Evolutionary conservation across 2,329 filamentous ascomycete species (phyloP).

Genomic region (Fusarium sp.): DNA sequence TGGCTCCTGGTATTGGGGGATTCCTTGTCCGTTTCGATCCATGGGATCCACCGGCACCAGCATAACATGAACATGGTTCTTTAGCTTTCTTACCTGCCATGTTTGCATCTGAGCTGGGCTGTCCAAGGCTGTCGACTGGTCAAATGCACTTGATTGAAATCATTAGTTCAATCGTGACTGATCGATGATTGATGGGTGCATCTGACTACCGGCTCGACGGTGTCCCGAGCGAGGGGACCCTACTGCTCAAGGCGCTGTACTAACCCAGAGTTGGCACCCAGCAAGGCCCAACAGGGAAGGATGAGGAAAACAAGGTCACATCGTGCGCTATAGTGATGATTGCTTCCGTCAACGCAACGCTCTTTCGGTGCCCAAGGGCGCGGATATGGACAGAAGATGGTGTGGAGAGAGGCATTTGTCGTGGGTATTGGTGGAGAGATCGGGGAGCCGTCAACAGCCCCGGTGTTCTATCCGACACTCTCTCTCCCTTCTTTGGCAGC

Average conservation of each 20-base stretch:
- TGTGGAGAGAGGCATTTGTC: slow-evolving; percentile 7
- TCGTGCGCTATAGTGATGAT: slow-evolving; percentile 30
- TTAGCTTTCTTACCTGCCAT: neutral
- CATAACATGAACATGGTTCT: slow-evolving; percentile 1
- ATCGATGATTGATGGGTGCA: slow-evolving; percentile 40
- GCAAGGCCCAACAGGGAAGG: slow-evolving; percentile 40
- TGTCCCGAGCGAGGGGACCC: slow-evolving; percentile 34
- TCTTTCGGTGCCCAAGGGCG: slow-evolving; percentile 30
- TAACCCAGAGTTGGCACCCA: slow-evolving; percentile 35
- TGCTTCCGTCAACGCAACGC: slow-evolving; percentile 35
- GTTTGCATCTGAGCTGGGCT: neutral
- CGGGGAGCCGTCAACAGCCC: slow-evolving; percentile 37
- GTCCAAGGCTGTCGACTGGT: neutral
- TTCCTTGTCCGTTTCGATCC: slow-evolving; percentile 6
- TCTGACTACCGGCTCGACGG: slow-evolving; percentile 34
- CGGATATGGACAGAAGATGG: slow-evolving; percentile 28
- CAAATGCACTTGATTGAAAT: slow-evolving; percentile 19
- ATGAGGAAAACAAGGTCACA: slow-evolving; percentile 30
- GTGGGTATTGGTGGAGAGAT: slow-evolving; percentile 35
- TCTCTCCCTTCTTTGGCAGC: too few species aligned
- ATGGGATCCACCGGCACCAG: neutral
- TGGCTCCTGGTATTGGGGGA: slow-evolving; percentile 14
- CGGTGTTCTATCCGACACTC: slow-evolving; percentile 1
- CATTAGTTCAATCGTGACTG: slow-evolving; percentile 22
- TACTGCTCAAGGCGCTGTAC: slow-evolving; percentile 21